phyloP scores from a whole-genome alignment of 2,329 filamentous ascomycete genomes.

The Arthroderma uncinatum region DNA sequence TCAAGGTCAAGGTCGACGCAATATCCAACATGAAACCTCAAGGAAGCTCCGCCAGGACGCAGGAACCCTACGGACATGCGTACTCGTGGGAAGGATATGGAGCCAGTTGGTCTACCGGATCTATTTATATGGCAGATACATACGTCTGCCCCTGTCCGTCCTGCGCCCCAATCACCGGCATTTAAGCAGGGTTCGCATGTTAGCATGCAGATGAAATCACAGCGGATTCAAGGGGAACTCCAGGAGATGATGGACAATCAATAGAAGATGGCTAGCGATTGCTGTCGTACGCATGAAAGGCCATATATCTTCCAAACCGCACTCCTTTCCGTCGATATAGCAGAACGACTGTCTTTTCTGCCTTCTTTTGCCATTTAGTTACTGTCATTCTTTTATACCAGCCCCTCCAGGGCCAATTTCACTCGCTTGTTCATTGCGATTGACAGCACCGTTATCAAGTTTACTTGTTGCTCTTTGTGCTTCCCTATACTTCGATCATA shows the following conservation, averaged over 20 bases:
- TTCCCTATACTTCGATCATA: no score
- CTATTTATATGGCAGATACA: neutral
- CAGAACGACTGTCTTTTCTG: no score
- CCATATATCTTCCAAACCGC: neutral
- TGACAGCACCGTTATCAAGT: neutral
- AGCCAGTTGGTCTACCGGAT: neutral
- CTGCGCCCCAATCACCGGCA: neutral
- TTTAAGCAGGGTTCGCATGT: neutral
- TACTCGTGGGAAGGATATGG: neutral
- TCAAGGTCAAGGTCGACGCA: no score
- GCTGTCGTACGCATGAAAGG: neutral
- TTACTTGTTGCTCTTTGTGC: no score
- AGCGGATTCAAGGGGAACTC: neutral
- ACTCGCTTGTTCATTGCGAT: neutral
- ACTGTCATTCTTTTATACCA: neutral
- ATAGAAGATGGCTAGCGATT: neutral
- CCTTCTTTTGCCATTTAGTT: no score
- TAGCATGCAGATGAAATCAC: neutral
- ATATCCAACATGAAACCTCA: no score
- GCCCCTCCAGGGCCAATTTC: neutral
- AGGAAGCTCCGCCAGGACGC: no score
- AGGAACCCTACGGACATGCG: neutral
- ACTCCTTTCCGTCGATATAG: neutral
- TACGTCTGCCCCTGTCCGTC: neutral
- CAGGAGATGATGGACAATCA: neutral